Base-by-base conservation (phyloP, 495 filamentous ascomycete species). In the Xeromyces bisporus region DNA sequence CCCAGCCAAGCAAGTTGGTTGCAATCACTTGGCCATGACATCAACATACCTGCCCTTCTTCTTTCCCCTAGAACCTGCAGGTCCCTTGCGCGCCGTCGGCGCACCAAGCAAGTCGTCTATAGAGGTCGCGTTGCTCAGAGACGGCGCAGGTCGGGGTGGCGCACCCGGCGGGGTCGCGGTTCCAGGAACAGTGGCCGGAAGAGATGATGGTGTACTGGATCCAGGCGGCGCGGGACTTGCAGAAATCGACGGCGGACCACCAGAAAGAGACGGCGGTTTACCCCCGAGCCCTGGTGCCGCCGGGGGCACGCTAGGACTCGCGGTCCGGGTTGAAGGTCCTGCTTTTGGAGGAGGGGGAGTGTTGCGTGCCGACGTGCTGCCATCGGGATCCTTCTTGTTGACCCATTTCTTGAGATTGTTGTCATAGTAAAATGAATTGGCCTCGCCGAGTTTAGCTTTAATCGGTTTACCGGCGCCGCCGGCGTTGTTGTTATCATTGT, bases 331-430 rank as follows among this genome's bases (percentile, higher is more conserved):
- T 16, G 55, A 51, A 29, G 60, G 58, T 27, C 56, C 58, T 9
- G 58, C 54, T 37, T 56, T 62, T 3, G 67, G 62, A 30, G 71
- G 64, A 12, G 67, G 63, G 7, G 71, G 60, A 0, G 66, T 56
- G 9, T 68, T 46, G 45, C 64, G 51, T 39, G 73, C 60, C 40
- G 56, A 39, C 9, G 55, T 51, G 8, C 56, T 47, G 31, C 53
- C 55, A 16, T 48, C 54, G 1, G 60, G 58, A 10, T 73, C 76
- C 48, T 94, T 94, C 62, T 94, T 93, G 55, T 99, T 93, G 54
- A 99, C 70, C 91, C 91, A 99, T 47, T 87, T 82, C 64, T 91
- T 91, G 33, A 93, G 65, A 13, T 93, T 80, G 3, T 80, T 75
- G 51, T 99, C 91, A 39, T 87, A 99, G 40, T 84, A 77, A 56